A percentile compares a stretch with the other conserved stretches of the same genome.
Evolutionary conservation across 768 basidiomycete genomes (phyloP).

Genomic region (Boletus coccyginus): DNA sequence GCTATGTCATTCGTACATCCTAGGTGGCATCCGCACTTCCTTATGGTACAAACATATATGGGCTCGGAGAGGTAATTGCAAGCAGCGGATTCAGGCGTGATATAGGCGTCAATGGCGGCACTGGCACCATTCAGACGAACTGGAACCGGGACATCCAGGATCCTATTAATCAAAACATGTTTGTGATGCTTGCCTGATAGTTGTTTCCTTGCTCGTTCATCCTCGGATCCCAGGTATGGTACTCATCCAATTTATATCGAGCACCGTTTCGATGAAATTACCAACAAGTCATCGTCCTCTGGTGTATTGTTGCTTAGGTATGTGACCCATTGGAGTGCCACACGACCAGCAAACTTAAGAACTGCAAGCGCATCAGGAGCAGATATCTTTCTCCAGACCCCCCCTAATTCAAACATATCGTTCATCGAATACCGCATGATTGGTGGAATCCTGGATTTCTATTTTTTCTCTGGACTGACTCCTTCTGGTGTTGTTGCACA

Average conservation of each 20-base stretch:
- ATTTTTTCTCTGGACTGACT: conserved; percentile 62
- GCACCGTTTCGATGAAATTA: conserved; percentile 54
- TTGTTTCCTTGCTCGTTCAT: background rate
- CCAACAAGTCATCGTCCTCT: conserved; percentile 55
- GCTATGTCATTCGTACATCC: background rate
- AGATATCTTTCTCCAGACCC: conserved; percentile 65
- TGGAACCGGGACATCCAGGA: conserved; percentile 63
- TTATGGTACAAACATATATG: conserved; percentile 66
- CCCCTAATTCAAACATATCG: conserved; percentile 49
- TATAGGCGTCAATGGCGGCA: conserved; percentile 45
- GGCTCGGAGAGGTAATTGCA: conserved; percentile 68
- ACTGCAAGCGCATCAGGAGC: conserved; percentile 55
- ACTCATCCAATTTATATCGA: conserved; percentile 68
- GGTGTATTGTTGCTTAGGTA: conserved; percentile 73
- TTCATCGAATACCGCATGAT: conserved; percentile 69
- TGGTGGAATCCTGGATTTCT: conserved; percentile 73
- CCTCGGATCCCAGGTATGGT: conserved; percentile 48
- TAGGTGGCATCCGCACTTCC: conserved; percentile 67
- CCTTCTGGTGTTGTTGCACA: conserved; percentile 60
- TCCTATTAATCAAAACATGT: conserved; percentile 67
- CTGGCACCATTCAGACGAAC: conserved; percentile 59
- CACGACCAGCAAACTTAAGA: conserved; percentile 1
- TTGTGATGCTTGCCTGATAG: conserved; percentile 4
- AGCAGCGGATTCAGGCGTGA: conserved; percentile 66
- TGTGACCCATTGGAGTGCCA: background rate